These are phyloP conservation scores for barley (Hordeum vulgare) DNA, from an alignment of 176 grass and related monocot genomes.

Conservation along the genomic window MorexV3_pseudomolecules_assembly NC_058524.1:485325668-485326167, in stretches of 20 bases:
- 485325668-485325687: not conserved
- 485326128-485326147: conserved; percentile 22
- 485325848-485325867: conserved; percentile 33
- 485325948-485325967: not conserved
- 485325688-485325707: conserved; percentile 43
- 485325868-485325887: conserved; percentile 56
- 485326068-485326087: conserved; percentile 48
- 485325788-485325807: conserved; percentile 45
- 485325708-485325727: conserved; percentile 27
- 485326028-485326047: not conserved
- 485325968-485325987: not conserved
- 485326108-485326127: conserved; percentile 32
- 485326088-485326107: conserved; percentile 52
- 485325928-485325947: conserved; percentile 7
- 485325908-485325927: conserved; percentile 25
- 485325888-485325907: conserved; percentile 38
- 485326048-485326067: conserved; percentile 38
- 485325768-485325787: conserved; percentile 41
- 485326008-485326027: not conserved
- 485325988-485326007: not conserved
- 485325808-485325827: conserved; percentile 25
- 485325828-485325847: conserved; percentile 17
- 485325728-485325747: conserved; percentile 44
- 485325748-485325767: conserved; percentile 22
- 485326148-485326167: conserved; percentile 37